Percentiles rank a stretch among this genome's conserved stretches.
Evolutionary conservation across 1,139 yeast genomes (phyloP).

Genomic region (Hyphopichia buzzinii): DNA sequence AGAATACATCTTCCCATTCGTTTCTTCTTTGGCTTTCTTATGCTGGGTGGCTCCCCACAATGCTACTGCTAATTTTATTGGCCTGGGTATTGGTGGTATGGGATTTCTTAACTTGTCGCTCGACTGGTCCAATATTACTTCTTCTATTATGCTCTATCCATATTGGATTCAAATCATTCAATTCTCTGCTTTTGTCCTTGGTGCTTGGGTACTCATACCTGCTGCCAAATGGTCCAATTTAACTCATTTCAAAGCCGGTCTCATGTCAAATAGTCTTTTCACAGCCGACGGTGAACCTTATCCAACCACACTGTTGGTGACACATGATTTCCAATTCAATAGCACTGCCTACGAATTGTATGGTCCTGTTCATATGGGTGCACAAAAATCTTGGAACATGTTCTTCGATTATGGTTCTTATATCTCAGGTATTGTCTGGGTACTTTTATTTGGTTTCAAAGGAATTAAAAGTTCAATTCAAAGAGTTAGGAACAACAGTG

Average conservation of each 20-base stretch:
- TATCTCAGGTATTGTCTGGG: conserved; percentile 36
- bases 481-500: conserved; percentile 8
- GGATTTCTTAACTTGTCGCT: conserved; percentile 29
- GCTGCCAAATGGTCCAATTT: conserved; percentile 26
- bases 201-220: conserved; percentile 32
- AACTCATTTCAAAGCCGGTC: conserved; percentile 18
- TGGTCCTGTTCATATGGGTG: conserved; percentile 31
- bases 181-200: conserved; percentile 25
- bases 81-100: conserved; percentile 34
- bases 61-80: conserved; percentile 24
- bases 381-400: conserved; percentile 39
- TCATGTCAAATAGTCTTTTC: conserved; percentile 29
- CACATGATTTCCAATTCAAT: conserved; percentile 22
- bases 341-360: conserved; percentile 24
- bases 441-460: conserved; percentile 24
- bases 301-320: conserved; percentile 23
- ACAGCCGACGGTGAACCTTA: conserved; percentile 20
- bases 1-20: conserved; percentile 32
- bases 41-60: conserved; percentile 35
- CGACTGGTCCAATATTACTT: conserved; percentile 36
- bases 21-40: conserved; percentile 29
- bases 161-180: conserved; percentile 33
- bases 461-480: conserved; percentile 9
- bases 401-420: conserved; percentile 44
- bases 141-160: conserved; percentile 30